These are phyloP conservation scores for Jatropha podagrica DNA, from an alignment of 441 rosid species.

Conservation along the genomic window DNA sequence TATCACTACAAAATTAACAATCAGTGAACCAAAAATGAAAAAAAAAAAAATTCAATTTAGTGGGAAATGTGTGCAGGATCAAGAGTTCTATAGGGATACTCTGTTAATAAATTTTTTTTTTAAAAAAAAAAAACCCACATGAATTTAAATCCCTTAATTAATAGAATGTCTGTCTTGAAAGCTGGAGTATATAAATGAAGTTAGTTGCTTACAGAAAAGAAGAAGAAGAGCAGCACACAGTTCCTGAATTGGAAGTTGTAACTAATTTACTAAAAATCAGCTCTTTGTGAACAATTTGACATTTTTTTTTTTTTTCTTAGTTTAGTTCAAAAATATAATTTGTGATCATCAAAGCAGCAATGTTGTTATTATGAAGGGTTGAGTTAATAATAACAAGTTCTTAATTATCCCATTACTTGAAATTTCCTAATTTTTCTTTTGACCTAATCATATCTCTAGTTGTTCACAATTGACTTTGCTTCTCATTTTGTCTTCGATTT, in stretches of 20 bases:
- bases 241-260: not conserved
- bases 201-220: too few relatives aligned
- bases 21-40: too few relatives aligned
- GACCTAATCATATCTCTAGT: not conserved
- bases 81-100: too few relatives aligned
- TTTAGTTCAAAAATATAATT: not conserved
- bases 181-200: not conserved
- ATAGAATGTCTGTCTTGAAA: not conserved
- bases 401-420: not conserved
- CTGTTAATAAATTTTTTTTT: too few relatives aligned
- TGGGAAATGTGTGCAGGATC: too few relatives aligned
- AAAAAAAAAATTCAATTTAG: too few relatives aligned
- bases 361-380: not conserved
- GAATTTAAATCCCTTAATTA: too few relatives aligned
- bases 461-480: constrained; percentile 9
- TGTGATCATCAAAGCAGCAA: not conserved
- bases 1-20: too few relatives aligned
- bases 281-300: not conserved
- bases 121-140: too few relatives aligned
- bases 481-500: not conserved
- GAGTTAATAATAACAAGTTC: not conserved
- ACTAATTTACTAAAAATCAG: not conserved
- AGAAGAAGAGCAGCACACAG: not conserved
- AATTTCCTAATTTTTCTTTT: not conserved
- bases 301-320: too few relatives aligned